Conservation (phyloP, 78 protist genomes). For the Dictyostelium intermedium region DNA sequence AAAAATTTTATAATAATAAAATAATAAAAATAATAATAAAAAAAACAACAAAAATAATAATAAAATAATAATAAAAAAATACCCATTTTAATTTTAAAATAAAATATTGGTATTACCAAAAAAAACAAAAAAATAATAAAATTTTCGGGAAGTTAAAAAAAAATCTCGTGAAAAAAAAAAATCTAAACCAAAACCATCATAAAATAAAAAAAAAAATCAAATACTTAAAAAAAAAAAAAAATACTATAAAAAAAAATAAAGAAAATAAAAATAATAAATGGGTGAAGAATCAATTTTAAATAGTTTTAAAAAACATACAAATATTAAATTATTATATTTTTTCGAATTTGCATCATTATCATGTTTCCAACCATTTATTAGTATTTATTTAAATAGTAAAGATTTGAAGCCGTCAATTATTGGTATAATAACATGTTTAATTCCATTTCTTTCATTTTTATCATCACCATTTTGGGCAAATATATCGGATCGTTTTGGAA, state of each 20-base stretch:
- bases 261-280: not conserved
- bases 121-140: too few species aligned
- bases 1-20: too few species aligned
- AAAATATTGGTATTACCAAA: too few species aligned
- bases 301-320: not conserved
- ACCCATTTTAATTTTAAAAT: not conserved
- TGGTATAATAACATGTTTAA: not conserved
- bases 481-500: not conserved
- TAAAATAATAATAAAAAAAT: too few species aligned
- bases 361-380: constrained; percentile 6
- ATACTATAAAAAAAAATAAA: not conserved
- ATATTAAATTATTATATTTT: constrained; percentile 6
- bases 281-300: not conserved
- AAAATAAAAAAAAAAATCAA: not conserved
- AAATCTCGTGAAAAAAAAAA: not conserved
- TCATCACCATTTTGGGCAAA: not conserved
- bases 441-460: not conserved
- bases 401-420: not conserved
- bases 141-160: not conserved
- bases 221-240: not conserved
- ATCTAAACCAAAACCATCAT: not conserved
- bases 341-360: not conserved
- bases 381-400: not conserved
- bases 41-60: too few species aligned
- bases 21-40: too few species aligned